Evolutionary conservation across 768 basidiomycete genomes (phyloP).

Genomic region (Lepiota subincarnata): DNA sequence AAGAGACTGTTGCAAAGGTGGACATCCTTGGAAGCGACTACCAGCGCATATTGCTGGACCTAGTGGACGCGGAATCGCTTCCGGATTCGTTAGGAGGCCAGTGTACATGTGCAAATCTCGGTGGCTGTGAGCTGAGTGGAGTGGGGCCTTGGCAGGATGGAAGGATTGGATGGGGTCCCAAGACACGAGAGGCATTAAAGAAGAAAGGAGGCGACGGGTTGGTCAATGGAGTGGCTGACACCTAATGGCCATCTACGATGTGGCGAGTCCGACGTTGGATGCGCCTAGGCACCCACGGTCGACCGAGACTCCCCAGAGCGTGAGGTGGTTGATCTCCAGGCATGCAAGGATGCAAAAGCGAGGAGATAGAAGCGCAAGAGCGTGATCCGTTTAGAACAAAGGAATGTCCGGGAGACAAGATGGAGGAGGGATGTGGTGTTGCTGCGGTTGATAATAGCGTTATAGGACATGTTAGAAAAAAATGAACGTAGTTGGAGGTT

Average conservation of each 20-base stretch:
- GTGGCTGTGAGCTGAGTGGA: conserved; percentile 58
- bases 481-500: too few relatives aligned
- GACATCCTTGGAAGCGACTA: conserved; percentile 64
- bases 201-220: not conserved
- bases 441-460: too few relatives aligned
- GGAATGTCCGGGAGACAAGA: not conserved
- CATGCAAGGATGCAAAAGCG: not conserved
- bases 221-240: not conserved
- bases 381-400: not conserved
- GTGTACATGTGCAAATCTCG: conserved; percentile 53
- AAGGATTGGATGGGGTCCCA: conserved; percentile 45
- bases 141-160: conserved; percentile 73
- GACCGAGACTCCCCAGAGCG: too few relatives aligned
- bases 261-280: not conserved
- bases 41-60: conserved; percentile 46
- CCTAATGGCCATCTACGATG: not conserved
- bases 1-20: conserved; percentile 67
- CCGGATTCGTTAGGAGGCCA: conserved; percentile 59
- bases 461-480: too few relatives aligned
- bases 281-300: too few relatives aligned
- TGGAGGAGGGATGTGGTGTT: not conserved
- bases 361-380: not conserved
- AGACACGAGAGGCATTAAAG: conserved; percentile 14
- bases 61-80: conserved; percentile 61
- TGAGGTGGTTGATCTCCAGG: not conserved